phyloP scores from a whole-genome alignment of 2,329 filamentous ascomycete species.

The Cladosporium sp. region DNA sequence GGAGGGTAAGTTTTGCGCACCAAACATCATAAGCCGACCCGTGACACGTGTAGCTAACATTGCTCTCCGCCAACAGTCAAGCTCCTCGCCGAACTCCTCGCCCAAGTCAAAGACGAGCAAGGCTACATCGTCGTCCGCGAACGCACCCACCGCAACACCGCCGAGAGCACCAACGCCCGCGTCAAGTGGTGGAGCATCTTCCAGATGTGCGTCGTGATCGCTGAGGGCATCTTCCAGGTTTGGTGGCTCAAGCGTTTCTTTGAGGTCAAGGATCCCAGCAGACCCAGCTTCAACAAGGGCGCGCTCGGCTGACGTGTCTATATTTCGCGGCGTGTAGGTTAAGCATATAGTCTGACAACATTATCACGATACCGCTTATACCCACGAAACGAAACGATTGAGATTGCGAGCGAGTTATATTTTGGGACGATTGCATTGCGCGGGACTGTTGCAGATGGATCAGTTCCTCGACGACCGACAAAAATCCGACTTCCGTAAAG shows the following conservation, averaged over 20 bases:
- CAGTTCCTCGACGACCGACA: neutral
- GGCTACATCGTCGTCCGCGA: conserved; percentile 94
- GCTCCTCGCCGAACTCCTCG: conserved; percentile 78
- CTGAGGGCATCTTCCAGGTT: conserved; percentile 95
- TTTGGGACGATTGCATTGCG: neutral
- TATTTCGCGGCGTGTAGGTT: conserved; percentile 36
- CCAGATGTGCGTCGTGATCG: conserved; percentile 83
- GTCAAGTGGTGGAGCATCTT: conserved; percentile 99
- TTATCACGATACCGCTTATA: conserved; percentile 2
- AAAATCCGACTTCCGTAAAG: too few species aligned
- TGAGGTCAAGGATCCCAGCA: conserved; percentile 36
- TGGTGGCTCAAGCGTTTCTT: conserved; percentile 97
- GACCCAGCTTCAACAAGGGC: conserved; percentile 34
- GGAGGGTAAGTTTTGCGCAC: conserved; percentile 65
- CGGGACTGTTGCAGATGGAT: too few species aligned
- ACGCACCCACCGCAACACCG: conserved; percentile 95
- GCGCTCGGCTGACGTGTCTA: conserved; percentile 32
- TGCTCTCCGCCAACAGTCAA: conserved; percentile 60
- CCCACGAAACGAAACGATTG: neutral
- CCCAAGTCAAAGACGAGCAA: conserved; percentile 96
- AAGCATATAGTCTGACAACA: conserved; percentile 41
- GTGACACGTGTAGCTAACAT: neutral
- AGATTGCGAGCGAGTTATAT: neutral
- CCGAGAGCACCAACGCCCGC: conserved; percentile 93
- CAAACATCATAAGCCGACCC: neutral